Evolutionary conservation across 2,329 filamentous ascomycete species (phyloP).

Genomic region (Pseudocercospora pini-densiflorae): DNA sequence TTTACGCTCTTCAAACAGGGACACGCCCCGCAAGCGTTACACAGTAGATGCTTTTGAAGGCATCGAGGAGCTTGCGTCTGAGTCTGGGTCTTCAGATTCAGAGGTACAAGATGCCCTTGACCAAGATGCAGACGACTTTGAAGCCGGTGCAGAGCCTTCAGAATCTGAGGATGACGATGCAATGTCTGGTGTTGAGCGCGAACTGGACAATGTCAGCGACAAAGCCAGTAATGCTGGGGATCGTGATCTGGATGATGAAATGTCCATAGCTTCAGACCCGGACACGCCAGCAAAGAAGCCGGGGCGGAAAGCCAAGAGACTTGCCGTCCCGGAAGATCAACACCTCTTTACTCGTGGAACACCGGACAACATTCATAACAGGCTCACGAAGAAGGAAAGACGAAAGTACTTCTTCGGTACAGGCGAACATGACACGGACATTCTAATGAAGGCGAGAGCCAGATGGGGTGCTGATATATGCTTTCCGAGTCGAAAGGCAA

Average conservation of each 20-base stretch:
- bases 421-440: slow-evolving; percentile 53
- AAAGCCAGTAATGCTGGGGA: slow-evolving; percentile 43
- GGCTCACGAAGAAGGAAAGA: slow-evolving; percentile 48
- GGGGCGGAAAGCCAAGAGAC: neutral
- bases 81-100: slow-evolving; percentile 15
- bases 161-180: slow-evolving; percentile 32
- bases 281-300: neutral
- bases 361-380: slow-evolving; percentile 31
- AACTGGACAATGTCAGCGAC: slow-evolving; percentile 30
- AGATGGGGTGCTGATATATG: slow-evolving; percentile 58
- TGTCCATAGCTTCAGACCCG: slow-evolving; percentile 32
- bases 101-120: slow-evolving; percentile 20
- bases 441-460: slow-evolving; percentile 54
- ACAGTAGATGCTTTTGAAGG: slow-evolving; percentile 43
- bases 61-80: slow-evolving; percentile 34
- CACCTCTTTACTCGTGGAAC: slow-evolving; percentile 32
- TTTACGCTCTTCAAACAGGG: slow-evolving; percentile 29
- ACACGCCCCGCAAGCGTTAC: slow-evolving; percentile 36
- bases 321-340: slow-evolving; percentile 8
- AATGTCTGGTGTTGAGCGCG: slow-evolving; percentile 42
- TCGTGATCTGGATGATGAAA: slow-evolving; percentile 40
- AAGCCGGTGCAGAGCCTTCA: slow-evolving; percentile 31
- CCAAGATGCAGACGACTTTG: slow-evolving; percentile 40
- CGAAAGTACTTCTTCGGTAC: slow-evolving; percentile 58
- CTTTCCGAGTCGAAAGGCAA: slow-evolving; percentile 53